A percentile compares a stretch with the other conserved stretches of the same genome.
Conservation (phyloP, 1,139 yeast species). For the Scheffersomyces titani region DNA sequence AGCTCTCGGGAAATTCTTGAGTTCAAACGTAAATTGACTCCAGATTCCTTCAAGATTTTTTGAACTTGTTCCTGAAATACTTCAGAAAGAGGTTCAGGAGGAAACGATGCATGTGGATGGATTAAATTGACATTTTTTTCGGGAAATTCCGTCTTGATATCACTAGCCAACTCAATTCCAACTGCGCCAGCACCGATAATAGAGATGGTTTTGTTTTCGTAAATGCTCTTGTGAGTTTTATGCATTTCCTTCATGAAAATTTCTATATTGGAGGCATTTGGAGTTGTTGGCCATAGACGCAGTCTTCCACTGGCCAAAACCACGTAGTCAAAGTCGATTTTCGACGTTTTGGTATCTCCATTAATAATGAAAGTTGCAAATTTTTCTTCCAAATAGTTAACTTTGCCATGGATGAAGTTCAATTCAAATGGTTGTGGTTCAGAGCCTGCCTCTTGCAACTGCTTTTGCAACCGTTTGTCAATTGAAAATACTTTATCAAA, state of each 20-base stretch:
- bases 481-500: constrained; percentile 29
- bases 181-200: constrained; percentile 55
- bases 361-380: constrained; percentile 25
- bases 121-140: constrained; percentile 36
- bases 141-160: constrained; percentile 37
- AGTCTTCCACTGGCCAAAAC: constrained; percentile 53
- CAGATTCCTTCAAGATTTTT: constrained; percentile 25
- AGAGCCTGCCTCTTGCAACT: constrained; percentile 12
- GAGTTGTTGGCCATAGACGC: constrained; percentile 57
- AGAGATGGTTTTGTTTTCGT: constrained; percentile 24
- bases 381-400: constrained; percentile 27
- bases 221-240: constrained; percentile 24
- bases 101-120: constrained; percentile 41
- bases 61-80: constrained; percentile 29
- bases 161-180: constrained; percentile 53
- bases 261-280: constrained; percentile 33
- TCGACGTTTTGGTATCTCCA: constrained; percentile 15
- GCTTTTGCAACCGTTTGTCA: constrained; percentile 17
- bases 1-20: constrained; percentile 26
- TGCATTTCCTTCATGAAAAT: constrained; percentile 37
- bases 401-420: constrained; percentile 43
- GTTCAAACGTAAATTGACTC: constrained; percentile 18
- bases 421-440: constrained; percentile 13
- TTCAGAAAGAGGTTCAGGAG: constrained; percentile 41
- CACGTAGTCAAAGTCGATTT: constrained; percentile 48